Conservation (phyloP, 768 basidiomycete genomes). For the Tricholomella constricta region DNA sequence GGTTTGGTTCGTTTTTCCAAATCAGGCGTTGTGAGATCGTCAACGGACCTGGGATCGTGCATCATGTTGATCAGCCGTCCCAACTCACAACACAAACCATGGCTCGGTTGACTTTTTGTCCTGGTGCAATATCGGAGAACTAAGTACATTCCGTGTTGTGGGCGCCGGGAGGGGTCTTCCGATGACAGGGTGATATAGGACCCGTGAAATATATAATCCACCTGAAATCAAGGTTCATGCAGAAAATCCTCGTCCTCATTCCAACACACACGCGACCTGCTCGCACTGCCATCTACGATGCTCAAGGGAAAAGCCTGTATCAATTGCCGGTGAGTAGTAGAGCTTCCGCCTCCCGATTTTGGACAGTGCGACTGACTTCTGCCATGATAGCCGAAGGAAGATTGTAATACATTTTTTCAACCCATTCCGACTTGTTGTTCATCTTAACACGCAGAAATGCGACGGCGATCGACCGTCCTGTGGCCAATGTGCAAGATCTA, state of each 20-base stretch:
- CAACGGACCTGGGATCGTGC: too few relatives aligned
- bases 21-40: too few relatives aligned
- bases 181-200: not conserved
- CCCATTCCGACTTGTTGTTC: not conserved
- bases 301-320: constrained; percentile 48
- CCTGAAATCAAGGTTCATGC: too few relatives aligned
- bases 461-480: constrained; percentile 54
- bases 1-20: constrained; percentile 9
- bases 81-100: not conserved
- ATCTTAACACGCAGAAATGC: constrained; percentile 43
- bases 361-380: not conserved
- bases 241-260: not conserved
- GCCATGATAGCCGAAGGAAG: constrained; percentile 43
- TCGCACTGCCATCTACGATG: not conserved
- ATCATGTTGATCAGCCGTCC: not conserved
- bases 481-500: constrained; percentile 47
- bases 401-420: constrained; percentile 33
- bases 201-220: not conserved
- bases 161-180: constrained; percentile 1
- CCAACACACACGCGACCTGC: not conserved
- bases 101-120: not conserved
- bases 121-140: too few relatives aligned
- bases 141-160: too few relatives aligned
- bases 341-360: not conserved
- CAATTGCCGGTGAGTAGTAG: constrained; percentile 46